These are phyloP conservation scores for Tillandsia leiboldiana DNA, from an alignment of 176 grass and related monocot species.

Conservation along the genomic window DNA sequence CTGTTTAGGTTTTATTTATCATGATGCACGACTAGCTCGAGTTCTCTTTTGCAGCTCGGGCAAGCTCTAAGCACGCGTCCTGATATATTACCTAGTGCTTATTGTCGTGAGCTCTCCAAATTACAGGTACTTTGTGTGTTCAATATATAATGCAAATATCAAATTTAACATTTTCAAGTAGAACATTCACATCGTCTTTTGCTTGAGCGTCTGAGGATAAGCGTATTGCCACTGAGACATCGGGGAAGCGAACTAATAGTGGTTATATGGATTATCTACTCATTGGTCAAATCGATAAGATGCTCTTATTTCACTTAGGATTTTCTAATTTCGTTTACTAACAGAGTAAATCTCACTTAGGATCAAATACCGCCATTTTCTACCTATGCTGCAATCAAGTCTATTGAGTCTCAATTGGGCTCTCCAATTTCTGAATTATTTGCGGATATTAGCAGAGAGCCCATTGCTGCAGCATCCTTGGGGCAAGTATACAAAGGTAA, in stretches of 20 bases:
- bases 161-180: neutral
- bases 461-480: slow-evolving; percentile 82
- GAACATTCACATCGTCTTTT: neutral
- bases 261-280: neutral
- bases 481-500: slow-evolving; percentile 99
- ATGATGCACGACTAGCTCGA: too few species aligned
- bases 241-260: neutral
- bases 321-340: slow-evolving; percentile 5
- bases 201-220: neutral
- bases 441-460: slow-evolving; percentile 72
- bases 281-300: neutral
- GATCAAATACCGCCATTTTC: slow-evolving; percentile 99
- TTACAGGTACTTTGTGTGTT: slow-evolving; percentile 44
- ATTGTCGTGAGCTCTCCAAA: slow-evolving; percentile 88
- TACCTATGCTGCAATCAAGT: slow-evolving; percentile 59
- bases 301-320: neutral
- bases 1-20: too few species aligned
- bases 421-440: slow-evolving; percentile 71
- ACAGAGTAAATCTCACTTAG: slow-evolving; percentile 30
- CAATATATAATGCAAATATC: neutral
- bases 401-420: slow-evolving; percentile 74
- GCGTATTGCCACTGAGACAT: neutral
- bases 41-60: slow-evolving; percentile 43
- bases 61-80: slow-evolving; percentile 85
- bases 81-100: slow-evolving; percentile 81